Conservation (phyloP, 257 asterid species). For the Paraleonurus japonicus region DNA sequence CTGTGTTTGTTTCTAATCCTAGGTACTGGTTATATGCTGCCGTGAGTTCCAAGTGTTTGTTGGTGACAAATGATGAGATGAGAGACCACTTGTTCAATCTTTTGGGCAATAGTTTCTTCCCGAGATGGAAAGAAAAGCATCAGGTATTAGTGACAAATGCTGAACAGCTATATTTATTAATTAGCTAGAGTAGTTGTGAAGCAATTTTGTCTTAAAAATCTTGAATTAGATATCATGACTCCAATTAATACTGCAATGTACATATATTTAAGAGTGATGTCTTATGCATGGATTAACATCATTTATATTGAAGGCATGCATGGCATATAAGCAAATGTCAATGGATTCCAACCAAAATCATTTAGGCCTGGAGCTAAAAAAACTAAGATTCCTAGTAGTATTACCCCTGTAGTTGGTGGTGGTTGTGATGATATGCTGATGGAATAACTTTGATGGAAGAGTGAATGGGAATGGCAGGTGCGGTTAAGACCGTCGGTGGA, state of each 20-base stretch:
- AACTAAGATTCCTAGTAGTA: background rate
- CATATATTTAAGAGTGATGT: background rate
- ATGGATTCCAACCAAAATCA: background rate
- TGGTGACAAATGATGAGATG: slow-evolving; percentile 89
- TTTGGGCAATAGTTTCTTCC: slow-evolving; percentile 71
- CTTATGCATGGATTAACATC: background rate
- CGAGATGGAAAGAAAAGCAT: slow-evolving; percentile 91
- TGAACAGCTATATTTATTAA: background rate
- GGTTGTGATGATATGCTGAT: background rate
- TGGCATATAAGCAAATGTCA: background rate
- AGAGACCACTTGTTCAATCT: slow-evolving; percentile 81
- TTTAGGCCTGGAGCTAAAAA: background rate
- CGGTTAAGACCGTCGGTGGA: slow-evolving; percentile 43
- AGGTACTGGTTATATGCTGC: slow-evolving; percentile 96
- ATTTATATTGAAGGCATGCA: background rate
- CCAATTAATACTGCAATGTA: background rate
- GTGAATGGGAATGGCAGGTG: slow-evolving; percentile 40
- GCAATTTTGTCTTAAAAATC: background rate
- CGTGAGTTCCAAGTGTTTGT: slow-evolving; percentile 66
- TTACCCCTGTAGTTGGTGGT: too few relatives aligned
- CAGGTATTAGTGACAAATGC: slow-evolving; percentile 48
- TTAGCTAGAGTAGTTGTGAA: background rate
- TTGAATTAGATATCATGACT: background rate
- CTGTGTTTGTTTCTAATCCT: slow-evolving; percentile 14
- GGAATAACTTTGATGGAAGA: background rate